A percentile compares a stretch with the other conserved stretches of the same genome.
These are phyloP conservation scores for Alternaria brassicicola DNA, from an alignment of 2,329 filamentous ascomycete genomes.

Conservation along the genomic window DNA sequence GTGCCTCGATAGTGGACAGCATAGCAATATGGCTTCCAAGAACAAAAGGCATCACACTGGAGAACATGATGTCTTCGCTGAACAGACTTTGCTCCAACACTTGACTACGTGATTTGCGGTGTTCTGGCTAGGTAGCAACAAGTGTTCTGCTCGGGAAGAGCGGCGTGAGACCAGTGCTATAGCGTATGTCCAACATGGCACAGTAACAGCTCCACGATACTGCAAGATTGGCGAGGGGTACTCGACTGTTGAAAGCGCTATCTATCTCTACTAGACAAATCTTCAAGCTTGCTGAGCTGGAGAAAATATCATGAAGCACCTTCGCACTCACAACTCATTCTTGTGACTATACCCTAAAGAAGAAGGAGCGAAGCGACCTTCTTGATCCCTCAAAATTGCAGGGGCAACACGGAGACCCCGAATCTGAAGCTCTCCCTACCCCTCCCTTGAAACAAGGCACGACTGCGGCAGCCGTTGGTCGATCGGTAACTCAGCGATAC, in stretches of 20 bases:
- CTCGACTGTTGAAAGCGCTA: not conserved
- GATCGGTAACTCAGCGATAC: constrained; percentile 12
- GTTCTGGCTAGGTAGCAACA: not conserved
- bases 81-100: not conserved
- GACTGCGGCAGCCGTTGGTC: constrained; percentile 17
- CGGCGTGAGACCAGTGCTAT: constrained; percentile 5
- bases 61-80: too few species aligned
- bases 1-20: too few species aligned
- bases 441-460: constrained; percentile 10
- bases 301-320: not conserved
- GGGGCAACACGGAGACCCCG: constrained; percentile 23
- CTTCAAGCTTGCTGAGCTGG: not conserved
- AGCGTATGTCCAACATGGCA: constrained; percentile 27
- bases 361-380: not conserved
- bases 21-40: too few species aligned
- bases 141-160: not conserved
- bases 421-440: constrained; percentile 10
- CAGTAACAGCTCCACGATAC: constrained; percentile 11
- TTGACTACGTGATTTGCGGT: not conserved
- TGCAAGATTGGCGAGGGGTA: constrained; percentile 1
- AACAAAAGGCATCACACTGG: too few species aligned
- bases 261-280: not conserved
- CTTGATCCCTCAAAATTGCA: not conserved
- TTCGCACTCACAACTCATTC: not conserved
- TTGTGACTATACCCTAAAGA: not conserved